phyloP scores from a whole-genome alignment of 2,329 filamentous ascomycete genomes.

The Epichloe glyceriae region DNA sequence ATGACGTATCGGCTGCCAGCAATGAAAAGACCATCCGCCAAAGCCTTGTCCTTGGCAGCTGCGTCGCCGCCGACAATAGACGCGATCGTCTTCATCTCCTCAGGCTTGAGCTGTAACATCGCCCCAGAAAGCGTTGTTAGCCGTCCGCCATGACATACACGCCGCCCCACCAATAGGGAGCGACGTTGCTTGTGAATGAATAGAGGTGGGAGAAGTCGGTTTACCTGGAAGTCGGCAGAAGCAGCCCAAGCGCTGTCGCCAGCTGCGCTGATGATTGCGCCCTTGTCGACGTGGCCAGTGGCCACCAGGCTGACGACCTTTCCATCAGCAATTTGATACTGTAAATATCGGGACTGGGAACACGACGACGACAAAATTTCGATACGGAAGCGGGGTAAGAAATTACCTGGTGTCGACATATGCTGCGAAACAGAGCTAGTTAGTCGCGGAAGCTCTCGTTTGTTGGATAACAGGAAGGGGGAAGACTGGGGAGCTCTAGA shows the following conservation, averaged over 20 bases:
- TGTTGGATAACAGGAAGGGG: constrained; percentile 9
- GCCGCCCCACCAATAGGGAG: constrained; percentile 2
- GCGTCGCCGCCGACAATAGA: constrained; percentile 34
- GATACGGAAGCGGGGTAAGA: neutral
- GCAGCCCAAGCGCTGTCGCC: constrained; percentile 72
- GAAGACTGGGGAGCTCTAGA: constrained; percentile 12
- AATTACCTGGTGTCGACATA: constrained; percentile 39
- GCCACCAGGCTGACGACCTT: constrained; percentile 55
- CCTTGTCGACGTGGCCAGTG: constrained; percentile 69
- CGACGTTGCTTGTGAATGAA: neutral
- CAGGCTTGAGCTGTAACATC: constrained; percentile 23
- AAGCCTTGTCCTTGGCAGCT: constrained; percentile 50
- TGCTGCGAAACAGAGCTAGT: constrained; percentile 21
- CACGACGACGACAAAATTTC: neutral
- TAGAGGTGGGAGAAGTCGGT: constrained; percentile 14
- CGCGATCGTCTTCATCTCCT: constrained; percentile 46
- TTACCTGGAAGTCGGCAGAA: constrained; percentile 59
- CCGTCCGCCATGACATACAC: neutral
- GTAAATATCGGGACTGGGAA: constrained; percentile 9
- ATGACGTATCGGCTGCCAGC: constrained; percentile 67
- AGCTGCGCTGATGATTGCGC: constrained; percentile 67
- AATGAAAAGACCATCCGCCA: constrained; percentile 61
- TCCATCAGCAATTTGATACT: constrained; percentile 8
- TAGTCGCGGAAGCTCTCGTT: constrained; percentile 6
- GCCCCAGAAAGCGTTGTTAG: neutral